Evolutionary conservation across 1,284 basidiomycete species (phyloP).

Genomic region (Schizopora paradoxa): DNA sequence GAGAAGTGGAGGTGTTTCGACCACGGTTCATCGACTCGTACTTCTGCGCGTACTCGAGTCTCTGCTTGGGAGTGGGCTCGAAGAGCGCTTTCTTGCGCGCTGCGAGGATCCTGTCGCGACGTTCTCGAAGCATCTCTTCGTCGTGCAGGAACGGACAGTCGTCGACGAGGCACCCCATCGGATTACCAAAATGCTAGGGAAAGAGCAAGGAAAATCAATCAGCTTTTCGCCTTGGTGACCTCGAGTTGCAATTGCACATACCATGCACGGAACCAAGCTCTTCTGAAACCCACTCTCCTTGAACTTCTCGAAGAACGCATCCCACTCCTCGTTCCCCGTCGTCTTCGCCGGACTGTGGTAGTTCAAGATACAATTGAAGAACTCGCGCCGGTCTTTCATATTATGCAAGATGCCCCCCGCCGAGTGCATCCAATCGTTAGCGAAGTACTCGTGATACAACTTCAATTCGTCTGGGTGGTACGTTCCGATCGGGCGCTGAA

Average conservation of each 20-base stretch:
- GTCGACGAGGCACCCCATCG: slow-evolving; percentile 23
- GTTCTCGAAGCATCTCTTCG: not conserved
- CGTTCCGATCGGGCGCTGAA: slow-evolving; percentile 21
- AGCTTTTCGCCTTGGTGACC: too few species aligned
- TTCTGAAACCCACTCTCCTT: slow-evolving; percentile 19
- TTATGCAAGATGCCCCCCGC: slow-evolving; percentile 22
- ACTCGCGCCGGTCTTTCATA: slow-evolving; percentile 16
- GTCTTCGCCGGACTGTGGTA: slow-evolving; percentile 21
- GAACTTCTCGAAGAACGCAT: slow-evolving; percentile 19
- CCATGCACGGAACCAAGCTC: slow-evolving; percentile 23
- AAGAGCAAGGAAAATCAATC: not conserved
- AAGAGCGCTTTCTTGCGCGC: slow-evolving; percentile 10
- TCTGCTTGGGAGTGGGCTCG: slow-evolving; percentile 12
- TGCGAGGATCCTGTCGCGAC: slow-evolving; percentile 8
- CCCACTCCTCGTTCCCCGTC: slow-evolving; percentile 22
- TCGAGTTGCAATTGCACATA: slow-evolving; percentile 14
- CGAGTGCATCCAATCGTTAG: slow-evolving; percentile 19
- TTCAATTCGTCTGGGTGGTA: slow-evolving; percentile 23
- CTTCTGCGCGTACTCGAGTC: not conserved
- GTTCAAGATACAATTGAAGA: slow-evolving; percentile 24
- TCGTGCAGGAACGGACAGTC: slow-evolving; percentile 18
- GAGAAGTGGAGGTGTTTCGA: too few species aligned
- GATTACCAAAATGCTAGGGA: not conserved
- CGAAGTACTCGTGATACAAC: slow-evolving; percentile 14
- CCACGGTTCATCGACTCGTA: slow-evolving; percentile 3